A percentile compares a stretch with the other conserved stretches of the same genome.
phyloP scores from a whole-genome alignment of 805 yeast genomes.

The Yamadazyma endophytica region DNA sequence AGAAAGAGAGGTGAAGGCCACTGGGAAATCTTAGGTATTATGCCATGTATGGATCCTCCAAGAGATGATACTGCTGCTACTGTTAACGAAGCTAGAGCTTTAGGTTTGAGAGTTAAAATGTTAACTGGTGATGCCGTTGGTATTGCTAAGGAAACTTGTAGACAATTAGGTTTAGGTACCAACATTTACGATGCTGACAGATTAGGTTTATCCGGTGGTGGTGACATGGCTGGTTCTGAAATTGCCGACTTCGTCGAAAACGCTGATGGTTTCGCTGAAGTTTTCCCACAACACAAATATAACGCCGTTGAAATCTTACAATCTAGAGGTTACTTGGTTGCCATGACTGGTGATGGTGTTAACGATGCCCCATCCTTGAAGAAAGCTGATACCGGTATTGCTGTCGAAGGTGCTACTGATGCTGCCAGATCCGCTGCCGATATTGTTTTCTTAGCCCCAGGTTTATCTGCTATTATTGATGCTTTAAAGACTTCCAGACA shows the following conservation, averaged over 20 bases:
- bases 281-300: conserved; percentile 97
- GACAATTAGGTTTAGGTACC: conserved; percentile 95
- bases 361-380: conserved; percentile 96
- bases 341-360: conserved; percentile 99
- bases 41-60: conserved; percentile 99
- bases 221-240: conserved; percentile 96
- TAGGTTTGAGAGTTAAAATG: conserved; percentile 96
- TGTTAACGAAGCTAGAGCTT: conserved; percentile 82
- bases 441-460: conserved; percentile 90
- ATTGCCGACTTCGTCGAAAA: conserved; percentile 96
- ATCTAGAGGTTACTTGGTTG: conserved; percentile 94
- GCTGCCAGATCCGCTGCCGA: conserved; percentile 97
- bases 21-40: conserved; percentile 96
- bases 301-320: conserved; percentile 93
- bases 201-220: conserved; percentile 90
- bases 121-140: conserved; percentile 99
- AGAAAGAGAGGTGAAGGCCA: conserved; percentile 98
- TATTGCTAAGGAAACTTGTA: conserved; percentile 97
- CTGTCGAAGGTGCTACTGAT: conserved; percentile 97
- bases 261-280: conserved; percentile 98
- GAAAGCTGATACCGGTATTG: conserved; percentile 91
- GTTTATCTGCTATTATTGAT: conserved; percentile 92
- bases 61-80: conserved; percentile 97
- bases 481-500: conserved; percentile 91
- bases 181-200: conserved; percentile 96